These are phyloP conservation scores for Zygosaccharomyces rouxii DNA, from an alignment of 805 yeast species.

Conservation along the genomic window DNA sequence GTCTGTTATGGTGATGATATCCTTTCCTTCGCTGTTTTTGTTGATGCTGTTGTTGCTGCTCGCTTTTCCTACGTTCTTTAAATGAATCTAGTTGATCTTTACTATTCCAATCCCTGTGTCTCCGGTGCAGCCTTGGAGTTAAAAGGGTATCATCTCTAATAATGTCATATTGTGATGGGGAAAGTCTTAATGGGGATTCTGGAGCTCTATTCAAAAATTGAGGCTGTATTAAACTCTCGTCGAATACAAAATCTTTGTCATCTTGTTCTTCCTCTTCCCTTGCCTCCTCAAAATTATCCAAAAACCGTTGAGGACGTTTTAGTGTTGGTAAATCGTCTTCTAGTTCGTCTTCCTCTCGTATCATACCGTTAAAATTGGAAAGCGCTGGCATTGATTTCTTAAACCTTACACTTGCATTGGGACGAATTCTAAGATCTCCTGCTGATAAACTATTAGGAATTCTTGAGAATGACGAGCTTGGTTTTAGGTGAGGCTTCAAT, in stretches of 20 bases:
- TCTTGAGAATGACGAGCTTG: conserved; percentile 2
- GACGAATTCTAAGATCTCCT: conserved; percentile 22
- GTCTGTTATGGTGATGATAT: neutral
- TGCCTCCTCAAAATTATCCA: conserved; percentile 16
- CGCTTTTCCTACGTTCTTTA: conserved; percentile 17
- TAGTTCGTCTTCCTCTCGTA: conserved; percentile 16
- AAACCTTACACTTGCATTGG: conserved; percentile 21
- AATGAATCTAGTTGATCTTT: conserved; percentile 21
- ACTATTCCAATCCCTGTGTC: conserved; percentile 22
- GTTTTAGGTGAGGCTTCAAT: conserved; percentile 18
- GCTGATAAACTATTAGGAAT: conserved; percentile 29
- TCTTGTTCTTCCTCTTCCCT: conserved; percentile 17
- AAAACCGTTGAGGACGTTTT: conserved; percentile 3
- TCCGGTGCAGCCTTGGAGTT: conserved; percentile 29
- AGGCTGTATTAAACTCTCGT: conserved; percentile 27
- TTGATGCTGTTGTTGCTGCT: neutral
- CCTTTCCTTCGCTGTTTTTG: neutral
- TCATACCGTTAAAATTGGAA: conserved; percentile 15
- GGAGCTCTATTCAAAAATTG: conserved; percentile 23
- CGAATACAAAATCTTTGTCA: conserved; percentile 24
- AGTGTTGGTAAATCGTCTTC: neutral
- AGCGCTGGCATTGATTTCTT: conserved; percentile 31
- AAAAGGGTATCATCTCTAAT: conserved; percentile 25
- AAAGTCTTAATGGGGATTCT: conserved; percentile 19
- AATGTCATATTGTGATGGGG: conserved; percentile 30